phyloP scores from a whole-genome alignment of 331 rosid genomes.

The Cydonia oblonga region DNA sequence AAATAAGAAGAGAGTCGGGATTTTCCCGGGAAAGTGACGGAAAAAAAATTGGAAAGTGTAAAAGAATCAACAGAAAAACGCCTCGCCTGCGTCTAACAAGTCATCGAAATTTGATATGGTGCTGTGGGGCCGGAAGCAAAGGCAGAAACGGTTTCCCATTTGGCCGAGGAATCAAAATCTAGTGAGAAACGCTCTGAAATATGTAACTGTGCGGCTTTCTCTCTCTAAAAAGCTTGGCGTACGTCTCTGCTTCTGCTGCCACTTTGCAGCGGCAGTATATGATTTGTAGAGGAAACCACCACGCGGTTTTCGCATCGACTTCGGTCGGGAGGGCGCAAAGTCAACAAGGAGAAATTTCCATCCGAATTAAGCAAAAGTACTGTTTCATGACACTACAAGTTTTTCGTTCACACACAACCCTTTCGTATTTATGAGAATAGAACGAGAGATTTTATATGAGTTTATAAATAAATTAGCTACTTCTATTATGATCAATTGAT shows the following conservation, averaged over 20 bases:
- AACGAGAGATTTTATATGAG: no score
- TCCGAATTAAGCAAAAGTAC: no score
- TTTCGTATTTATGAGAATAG: no score
- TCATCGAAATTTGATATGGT: conserved; percentile 59
- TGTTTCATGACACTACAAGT: no score
- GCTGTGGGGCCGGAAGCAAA: conserved; percentile 71
- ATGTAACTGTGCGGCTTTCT: background rate
- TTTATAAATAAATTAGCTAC: no score
- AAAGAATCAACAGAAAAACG: background rate
- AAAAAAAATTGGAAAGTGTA: background rate
- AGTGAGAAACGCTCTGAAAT: background rate
- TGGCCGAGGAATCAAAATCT: conserved; percentile 15
- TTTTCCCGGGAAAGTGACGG: conserved; percentile 15
- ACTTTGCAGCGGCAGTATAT: no score
- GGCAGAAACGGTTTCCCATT: conserved; percentile 84
- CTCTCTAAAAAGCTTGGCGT: conserved; percentile 6
- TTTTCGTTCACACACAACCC: no score
- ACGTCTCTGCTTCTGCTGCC: background rate
- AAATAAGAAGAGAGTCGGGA: background rate
- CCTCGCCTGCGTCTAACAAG: conserved; percentile 46
- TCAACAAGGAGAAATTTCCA: no score
- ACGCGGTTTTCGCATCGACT: no score
- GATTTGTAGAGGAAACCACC: no score
- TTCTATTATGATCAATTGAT: no score
- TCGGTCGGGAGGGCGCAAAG: no score